These are phyloP conservation scores for Oryza nivara DNA, from an alignment of 176 grass and related monocot species.

Conservation along the genomic window DNA sequence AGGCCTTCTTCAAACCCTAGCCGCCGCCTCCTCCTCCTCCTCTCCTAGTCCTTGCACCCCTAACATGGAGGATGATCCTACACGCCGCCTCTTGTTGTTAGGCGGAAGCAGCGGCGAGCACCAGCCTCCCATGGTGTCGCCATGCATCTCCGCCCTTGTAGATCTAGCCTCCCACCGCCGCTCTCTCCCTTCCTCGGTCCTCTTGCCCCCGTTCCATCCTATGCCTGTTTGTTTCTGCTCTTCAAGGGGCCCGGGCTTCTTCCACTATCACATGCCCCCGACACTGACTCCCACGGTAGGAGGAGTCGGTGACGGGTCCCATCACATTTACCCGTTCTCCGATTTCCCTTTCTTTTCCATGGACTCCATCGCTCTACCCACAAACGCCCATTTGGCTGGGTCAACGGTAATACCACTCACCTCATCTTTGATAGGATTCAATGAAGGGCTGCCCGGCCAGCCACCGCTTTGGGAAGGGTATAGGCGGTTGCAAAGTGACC, in stretches of 20 bases:
- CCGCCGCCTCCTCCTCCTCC: not conserved
- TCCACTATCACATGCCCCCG: slow-evolving; percentile 34
- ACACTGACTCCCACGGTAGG: not conserved
- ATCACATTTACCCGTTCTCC: slow-evolving; percentile 44
- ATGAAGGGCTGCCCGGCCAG: slow-evolving; percentile 10
- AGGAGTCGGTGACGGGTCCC: slow-evolving; percentile 8
- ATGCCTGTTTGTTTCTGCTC: slow-evolving; percentile 18
- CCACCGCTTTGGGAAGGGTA: slow-evolving; percentile 57
- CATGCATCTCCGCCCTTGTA: not conserved
- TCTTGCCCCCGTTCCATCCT: slow-evolving; percentile 14
- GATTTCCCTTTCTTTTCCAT: slow-evolving; percentile 47
- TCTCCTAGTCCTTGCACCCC: not conserved
- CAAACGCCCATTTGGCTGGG: slow-evolving; percentile 8
- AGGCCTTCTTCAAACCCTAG: slow-evolving; percentile 35
- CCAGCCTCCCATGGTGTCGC: not conserved
- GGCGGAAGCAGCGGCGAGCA: not conserved
- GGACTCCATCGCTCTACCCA: slow-evolving; percentile 34
- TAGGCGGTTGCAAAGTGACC: slow-evolving; percentile 72
- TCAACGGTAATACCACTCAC: slow-evolving; percentile 2
- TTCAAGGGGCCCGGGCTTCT: slow-evolving; percentile 28
- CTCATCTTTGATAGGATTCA: slow-evolving; percentile 10
- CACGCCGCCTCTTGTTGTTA: not conserved
- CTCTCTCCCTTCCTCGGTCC: not conserved
- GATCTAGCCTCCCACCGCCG: slow-evolving; percentile 1
- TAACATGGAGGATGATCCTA: slow-evolving; percentile 41